Evolutionary conservation across 2,329 filamentous ascomycete species (phyloP), one percentile per base, ranked within the genome.

Genomic region (Penicillium nordicum): DNA sequence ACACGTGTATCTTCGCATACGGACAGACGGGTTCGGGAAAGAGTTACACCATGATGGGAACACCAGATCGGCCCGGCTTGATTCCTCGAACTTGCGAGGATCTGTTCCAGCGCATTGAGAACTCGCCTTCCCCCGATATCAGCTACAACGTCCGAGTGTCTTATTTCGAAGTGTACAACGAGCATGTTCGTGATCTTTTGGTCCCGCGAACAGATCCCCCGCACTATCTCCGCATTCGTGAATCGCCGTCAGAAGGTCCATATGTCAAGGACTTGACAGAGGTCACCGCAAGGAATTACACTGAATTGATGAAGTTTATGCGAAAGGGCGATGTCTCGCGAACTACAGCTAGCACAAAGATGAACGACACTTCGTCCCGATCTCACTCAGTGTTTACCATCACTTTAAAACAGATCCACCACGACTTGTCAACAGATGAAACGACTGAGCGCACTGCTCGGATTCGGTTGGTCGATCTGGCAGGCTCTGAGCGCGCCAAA

Each of bases 81-180:
- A 99, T 99, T 63, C 94, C 94, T 8, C 85, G 92, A 49, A 99
- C 94, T 10, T 99, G 94, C 74, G 88, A 96, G 74, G 94, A 97
- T 74, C 82, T 99, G 49, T 99, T 99, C 72, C 87, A 96, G 78
- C 86, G 94, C 53, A 97, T 99, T 71, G 88, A 93, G 63, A 84
- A 86, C 42, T 87, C 89, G 63, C 88, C 95, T 68, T 89, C 89
- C 44, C 89, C 92, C 52, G 95, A 94, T 74, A 91, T 96, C 72
- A 96, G 90, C 65, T 99, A 97, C 81, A 94, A 93, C 67, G 94
- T 99, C 62, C 89, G 94, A 61, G 94, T 97, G 29, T 97, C 92
- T 4, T 99, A 99, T 78, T 97, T 99, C 69, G 94, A 99, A 73
- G 94, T 99, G 59, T 99, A 99, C 83, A 99, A 99, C 76, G 94